Evolutionary conservation across 768 basidiomycete species (phyloP).

Genomic region (Cyathus striatus): DNA sequence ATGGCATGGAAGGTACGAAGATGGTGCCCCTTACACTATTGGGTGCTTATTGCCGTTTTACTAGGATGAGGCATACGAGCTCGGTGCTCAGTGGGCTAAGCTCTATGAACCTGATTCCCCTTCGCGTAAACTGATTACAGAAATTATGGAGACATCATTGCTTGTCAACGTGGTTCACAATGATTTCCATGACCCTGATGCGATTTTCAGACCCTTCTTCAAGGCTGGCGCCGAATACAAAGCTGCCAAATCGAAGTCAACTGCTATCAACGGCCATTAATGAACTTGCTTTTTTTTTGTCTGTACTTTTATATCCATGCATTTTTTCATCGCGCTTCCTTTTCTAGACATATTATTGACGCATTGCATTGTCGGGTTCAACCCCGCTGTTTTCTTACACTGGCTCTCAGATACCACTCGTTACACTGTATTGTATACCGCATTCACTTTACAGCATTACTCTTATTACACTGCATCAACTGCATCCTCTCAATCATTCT

Average conservation of each 20-base stretch:
- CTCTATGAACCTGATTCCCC: constrained; percentile 76
- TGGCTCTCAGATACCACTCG: constrained; percentile 3
- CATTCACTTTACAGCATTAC: not conserved
- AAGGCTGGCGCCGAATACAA: constrained; percentile 65
- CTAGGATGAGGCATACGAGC: constrained; percentile 91
- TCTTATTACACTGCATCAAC: constrained; percentile 6
- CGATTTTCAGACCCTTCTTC: constrained; percentile 86
- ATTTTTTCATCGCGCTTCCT: constrained; percentile 15
- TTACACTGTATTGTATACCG: constrained; percentile 1
- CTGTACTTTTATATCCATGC: constrained; percentile 11
- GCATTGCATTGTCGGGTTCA: constrained; percentile 63
- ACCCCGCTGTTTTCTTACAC: constrained; percentile 60
- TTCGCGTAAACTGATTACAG: constrained; percentile 69
- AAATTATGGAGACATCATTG: constrained; percentile 75
- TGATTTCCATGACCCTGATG: constrained; percentile 80
- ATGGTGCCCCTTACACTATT: constrained; percentile 1
- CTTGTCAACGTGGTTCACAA: constrained; percentile 97
- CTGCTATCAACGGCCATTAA: constrained; percentile 37
- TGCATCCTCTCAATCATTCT: constrained; percentile 2
- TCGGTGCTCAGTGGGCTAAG: constrained; percentile 87
- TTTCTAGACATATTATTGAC: constrained; percentile 24
- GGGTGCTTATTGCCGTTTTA: constrained; percentile 6
- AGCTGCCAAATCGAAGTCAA: constrained; percentile 28
- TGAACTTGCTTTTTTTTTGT: constrained; percentile 1
- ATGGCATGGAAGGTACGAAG: constrained; percentile 91